Percentiles rank a stretch among this genome's conserved stretches.
Conservation (phyloP, 1,139 yeast genomes). For the Taphrina communis region DNA sequence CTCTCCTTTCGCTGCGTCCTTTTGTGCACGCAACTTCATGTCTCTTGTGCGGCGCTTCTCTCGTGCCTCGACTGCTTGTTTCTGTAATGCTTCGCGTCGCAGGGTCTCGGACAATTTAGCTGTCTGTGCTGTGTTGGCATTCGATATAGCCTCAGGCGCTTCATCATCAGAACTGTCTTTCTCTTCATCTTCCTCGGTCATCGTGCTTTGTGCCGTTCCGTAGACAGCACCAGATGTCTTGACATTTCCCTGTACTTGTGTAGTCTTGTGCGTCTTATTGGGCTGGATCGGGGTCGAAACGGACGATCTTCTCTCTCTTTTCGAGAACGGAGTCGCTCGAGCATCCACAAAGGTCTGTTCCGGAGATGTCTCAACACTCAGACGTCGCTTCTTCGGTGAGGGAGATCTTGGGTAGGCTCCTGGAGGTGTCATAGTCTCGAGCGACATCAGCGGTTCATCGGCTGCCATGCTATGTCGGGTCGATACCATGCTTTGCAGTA, state of each 20-base stretch:
- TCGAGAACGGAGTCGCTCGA: slow-evolving; percentile 28
- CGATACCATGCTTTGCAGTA: slow-evolving; percentile 18
- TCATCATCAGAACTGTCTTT: slow-evolving; percentile 27
- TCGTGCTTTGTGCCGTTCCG: not conserved
- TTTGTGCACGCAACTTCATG: slow-evolving; percentile 16
- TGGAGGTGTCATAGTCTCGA: slow-evolving; percentile 4
- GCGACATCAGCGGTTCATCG: slow-evolving; percentile 20
- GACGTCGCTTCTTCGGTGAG: slow-evolving; percentile 20
- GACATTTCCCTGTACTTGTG: not conserved
- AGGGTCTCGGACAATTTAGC: slow-evolving; percentile 7
- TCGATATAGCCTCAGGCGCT: slow-evolving; percentile 36
- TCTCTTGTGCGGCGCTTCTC: slow-evolving; percentile 24
- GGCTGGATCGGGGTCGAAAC: not conserved
- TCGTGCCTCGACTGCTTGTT: slow-evolving; percentile 21
- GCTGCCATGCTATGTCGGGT: slow-evolving; percentile 35
- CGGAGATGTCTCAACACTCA: not conserved
- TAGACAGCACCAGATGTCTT: not conserved
- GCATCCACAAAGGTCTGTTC: slow-evolving; percentile 32
- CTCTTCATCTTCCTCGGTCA: slow-evolving; percentile 1
- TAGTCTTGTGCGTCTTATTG: not conserved
- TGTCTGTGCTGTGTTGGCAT: slow-evolving; percentile 12
- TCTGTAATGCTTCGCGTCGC: not conserved
- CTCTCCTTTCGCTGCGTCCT: not conserved
- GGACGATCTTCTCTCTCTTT: not conserved
- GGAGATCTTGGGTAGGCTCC: slow-evolving; percentile 2